A percentile compares a stretch with the other conserved stretches of the same genome.
phyloP scores from a whole-genome alignment of 83 land plant species.

The Picea abies region DNA sequence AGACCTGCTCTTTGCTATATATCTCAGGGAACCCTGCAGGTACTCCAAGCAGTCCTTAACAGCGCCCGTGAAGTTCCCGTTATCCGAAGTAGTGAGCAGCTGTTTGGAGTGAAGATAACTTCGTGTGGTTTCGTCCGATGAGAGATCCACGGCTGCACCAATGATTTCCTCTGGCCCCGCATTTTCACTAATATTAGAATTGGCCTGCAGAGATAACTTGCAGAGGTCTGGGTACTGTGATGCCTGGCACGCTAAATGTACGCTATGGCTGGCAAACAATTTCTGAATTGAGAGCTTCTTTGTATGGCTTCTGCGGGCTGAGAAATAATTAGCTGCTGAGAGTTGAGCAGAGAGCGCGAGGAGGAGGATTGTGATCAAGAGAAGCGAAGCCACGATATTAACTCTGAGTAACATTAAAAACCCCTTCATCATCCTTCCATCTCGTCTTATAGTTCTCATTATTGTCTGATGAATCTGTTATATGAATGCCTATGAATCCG shows the following conservation, averaged over 20 bases:
- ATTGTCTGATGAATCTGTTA: too few relatives aligned
- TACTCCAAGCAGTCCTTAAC: background rate
- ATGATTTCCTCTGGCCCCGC: conserved; percentile 12
- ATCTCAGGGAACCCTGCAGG: conserved; percentile 8
- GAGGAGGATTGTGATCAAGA: too few relatives aligned
- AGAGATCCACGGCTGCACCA: background rate
- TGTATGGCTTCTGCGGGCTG: too few relatives aligned
- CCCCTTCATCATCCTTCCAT: too few relatives aligned
- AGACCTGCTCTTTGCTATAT: background rate
- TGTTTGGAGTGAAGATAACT: background rate
- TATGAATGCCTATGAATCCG: too few relatives aligned
- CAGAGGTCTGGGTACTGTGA: conserved; percentile 12
- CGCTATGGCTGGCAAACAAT: too few relatives aligned
- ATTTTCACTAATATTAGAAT: background rate
- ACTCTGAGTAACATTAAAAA: too few relatives aligned
- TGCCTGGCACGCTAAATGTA: conserved; percentile 14
- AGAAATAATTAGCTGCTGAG: too few relatives aligned
- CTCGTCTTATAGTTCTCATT: too few relatives aligned
- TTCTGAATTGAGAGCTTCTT: too few relatives aligned
- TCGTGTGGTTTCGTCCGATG: background rate
- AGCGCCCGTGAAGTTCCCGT: conserved; percentile 2
- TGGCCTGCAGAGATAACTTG: background rate
- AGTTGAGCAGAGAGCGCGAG: too few relatives aligned
- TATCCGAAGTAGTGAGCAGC: background rate
- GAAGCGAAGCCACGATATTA: too few relatives aligned